Conservation (phyloP, 768 basidiomycete genomes). For the Mycena venus region DNA sequence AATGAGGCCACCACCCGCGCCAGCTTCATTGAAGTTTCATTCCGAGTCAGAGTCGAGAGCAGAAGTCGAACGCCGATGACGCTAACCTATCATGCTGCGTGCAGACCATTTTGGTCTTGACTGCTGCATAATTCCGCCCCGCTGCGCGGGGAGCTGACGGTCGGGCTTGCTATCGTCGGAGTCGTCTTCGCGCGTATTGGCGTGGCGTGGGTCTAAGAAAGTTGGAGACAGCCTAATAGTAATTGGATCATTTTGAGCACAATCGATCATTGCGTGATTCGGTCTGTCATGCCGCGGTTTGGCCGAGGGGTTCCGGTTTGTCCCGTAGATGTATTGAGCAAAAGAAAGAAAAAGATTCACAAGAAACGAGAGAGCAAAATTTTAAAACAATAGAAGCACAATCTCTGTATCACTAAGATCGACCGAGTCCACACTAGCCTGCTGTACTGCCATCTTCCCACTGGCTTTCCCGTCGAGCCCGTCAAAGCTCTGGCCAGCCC, state of each 20-base stretch:
- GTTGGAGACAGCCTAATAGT: no score
- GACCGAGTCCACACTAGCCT: background rate
- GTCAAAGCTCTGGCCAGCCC: slow-evolving; percentile 55
- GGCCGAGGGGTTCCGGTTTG: background rate
- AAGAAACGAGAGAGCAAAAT: background rate
- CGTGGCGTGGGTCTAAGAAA: background rate
- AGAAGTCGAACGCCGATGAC: slow-evolving; percentile 14
- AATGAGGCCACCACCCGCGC: slow-evolving; percentile 94
- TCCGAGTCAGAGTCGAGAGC: slow-evolving; percentile 21
- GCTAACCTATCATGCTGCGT: slow-evolving; percentile 86
- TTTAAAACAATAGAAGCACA: slow-evolving; percentile 18
- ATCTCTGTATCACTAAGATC: slow-evolving; percentile 25
- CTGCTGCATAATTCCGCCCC: slow-evolving; percentile 78
- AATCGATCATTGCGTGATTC: background rate
- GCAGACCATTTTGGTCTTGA: slow-evolving; percentile 74
- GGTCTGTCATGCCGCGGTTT: no score
- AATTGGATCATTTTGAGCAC: no score
- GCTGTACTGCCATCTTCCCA: slow-evolving; percentile 8
- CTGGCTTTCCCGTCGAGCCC: slow-evolving; percentile 39
- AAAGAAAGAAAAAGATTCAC: no score
- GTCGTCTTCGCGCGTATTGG: slow-evolving; percentile 28
- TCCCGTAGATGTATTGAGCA: no score
- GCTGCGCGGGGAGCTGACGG: slow-evolving; percentile 63
- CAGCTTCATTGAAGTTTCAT: slow-evolving; percentile 65
- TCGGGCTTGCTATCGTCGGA: slow-evolving; percentile 38